These are phyloP conservation scores for Babjeviella inositovora DNA, from an alignment of 805 yeast species.

Conservation along the genomic window DNA sequence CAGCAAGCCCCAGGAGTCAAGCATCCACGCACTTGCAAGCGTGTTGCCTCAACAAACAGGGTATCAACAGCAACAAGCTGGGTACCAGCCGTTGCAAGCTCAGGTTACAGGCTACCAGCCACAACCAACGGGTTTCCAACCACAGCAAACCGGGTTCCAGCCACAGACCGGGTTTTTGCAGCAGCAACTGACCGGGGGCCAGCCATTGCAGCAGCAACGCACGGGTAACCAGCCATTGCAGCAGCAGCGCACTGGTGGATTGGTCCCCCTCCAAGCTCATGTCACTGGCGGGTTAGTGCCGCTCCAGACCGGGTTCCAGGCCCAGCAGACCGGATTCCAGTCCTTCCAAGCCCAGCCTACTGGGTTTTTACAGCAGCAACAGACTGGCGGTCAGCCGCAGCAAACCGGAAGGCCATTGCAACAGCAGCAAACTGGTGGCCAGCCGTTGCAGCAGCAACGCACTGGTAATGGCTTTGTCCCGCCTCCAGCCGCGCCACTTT, in stretches of 20 bases:
- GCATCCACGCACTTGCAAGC: constrained; percentile 2
- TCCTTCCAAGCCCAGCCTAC: constrained; percentile 34
- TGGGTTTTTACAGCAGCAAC: too few species aligned
- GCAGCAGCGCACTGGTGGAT: constrained; percentile 15
- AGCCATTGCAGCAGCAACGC: constrained; percentile 4
- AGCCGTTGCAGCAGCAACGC: constrained; percentile 5
- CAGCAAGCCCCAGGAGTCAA: too few species aligned
- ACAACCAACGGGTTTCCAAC: constrained; percentile 14
- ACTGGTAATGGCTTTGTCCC: constrained; percentile 11
- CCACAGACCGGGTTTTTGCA: constrained; percentile 10
- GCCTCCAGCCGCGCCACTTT: too few species aligned
- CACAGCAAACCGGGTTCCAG: constrained; percentile 11
- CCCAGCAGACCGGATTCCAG: constrained; percentile 12
- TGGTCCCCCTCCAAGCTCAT: constrained; percentile 12
- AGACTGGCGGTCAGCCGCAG: not conserved
- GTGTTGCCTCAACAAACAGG: constrained; percentile 8
- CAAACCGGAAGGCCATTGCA: constrained; percentile 1
- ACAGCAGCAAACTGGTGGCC: constrained; percentile 5
- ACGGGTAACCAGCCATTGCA: constrained; percentile 15
- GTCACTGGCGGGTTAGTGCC: constrained; percentile 10
- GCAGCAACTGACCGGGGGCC: constrained; percentile 12
- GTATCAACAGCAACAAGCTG: constrained; percentile 9
- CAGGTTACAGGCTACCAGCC: constrained; percentile 15
- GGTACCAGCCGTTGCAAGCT: constrained; percentile 11
- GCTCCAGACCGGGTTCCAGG: constrained; percentile 6